phyloP scores from a whole-genome alignment of 2,329 filamentous ascomycete species.

The Dactylellina drechsleri region DNA sequence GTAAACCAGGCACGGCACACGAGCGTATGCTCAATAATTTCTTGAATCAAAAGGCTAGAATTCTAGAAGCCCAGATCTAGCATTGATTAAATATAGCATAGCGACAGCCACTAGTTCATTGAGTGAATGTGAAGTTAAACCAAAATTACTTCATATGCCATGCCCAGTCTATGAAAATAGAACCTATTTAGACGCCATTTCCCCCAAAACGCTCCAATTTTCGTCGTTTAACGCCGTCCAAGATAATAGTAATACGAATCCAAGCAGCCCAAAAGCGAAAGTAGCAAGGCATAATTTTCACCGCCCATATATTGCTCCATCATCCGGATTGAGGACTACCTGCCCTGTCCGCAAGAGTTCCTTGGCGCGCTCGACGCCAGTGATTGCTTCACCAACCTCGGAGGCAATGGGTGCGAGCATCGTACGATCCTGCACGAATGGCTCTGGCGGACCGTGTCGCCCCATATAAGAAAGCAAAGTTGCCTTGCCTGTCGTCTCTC shows the following conservation, averaged over 20 bases:
- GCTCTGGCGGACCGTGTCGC: slow-evolving; percentile 52
- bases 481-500: slow-evolving; percentile 57
- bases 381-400: slow-evolving; percentile 29
- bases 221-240: not conserved
- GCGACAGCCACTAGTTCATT: too few species aligned
- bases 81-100: too few species aligned
- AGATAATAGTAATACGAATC: not conserved
- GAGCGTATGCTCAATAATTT: too few species aligned
- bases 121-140: too few species aligned
- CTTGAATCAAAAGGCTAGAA: too few species aligned
- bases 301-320: slow-evolving; percentile 33
- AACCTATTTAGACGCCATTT: not conserved
- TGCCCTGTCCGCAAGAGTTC: slow-evolving; percentile 28
- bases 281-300: slow-evolving; percentile 6
- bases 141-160: too few species aligned
- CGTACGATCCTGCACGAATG: slow-evolving; percentile 51
- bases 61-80: slow-evolving; percentile 31
- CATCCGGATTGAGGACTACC: slow-evolving; percentile 37
- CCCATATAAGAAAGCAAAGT: slow-evolving; percentile 56
- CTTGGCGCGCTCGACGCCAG: slow-evolving; percentile 41
- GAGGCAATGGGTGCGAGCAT: slow-evolving; percentile 55
- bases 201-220: not conserved
- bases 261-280: slow-evolving; percentile 1
- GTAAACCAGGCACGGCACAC: too few species aligned
- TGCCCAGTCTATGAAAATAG: not conserved